phyloP scores from a whole-genome alignment of 805 yeast genomes.

The Ogataea haglerorum region DNA sequence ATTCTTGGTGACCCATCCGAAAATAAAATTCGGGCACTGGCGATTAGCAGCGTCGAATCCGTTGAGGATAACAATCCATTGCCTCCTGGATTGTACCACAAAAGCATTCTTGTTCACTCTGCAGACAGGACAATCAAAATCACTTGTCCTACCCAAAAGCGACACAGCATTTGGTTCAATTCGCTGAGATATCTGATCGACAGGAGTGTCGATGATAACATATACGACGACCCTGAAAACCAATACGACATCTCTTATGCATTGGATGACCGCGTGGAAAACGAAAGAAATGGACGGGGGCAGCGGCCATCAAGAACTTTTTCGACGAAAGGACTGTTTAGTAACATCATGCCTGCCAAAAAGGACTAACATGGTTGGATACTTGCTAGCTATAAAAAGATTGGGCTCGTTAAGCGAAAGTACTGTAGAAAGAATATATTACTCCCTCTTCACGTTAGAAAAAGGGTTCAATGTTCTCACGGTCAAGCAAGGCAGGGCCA shows the following conservation, averaged over 20 bases:
- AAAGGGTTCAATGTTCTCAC: constrained; percentile 92
- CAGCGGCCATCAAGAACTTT: constrained; percentile 18
- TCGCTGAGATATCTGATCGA: constrained; percentile 74
- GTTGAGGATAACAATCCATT: constrained; percentile 82
- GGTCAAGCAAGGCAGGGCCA: constrained; percentile 93
- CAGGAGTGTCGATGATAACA: constrained; percentile 57
- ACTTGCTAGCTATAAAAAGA: neutral
- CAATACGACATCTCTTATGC: constrained; percentile 29
- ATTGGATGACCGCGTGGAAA: constrained; percentile 26
- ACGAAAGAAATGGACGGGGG: constrained; percentile 31
- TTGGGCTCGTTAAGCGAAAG: constrained; percentile 18
- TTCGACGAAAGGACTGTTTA: constrained; percentile 17
- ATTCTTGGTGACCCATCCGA: constrained; percentile 63
- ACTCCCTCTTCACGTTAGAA: constrained; percentile 17
- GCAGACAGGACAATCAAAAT: constrained; percentile 60
- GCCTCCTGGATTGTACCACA: constrained; percentile 85
- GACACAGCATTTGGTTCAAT: constrained; percentile 90
- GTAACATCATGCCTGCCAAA: constrained; percentile 10
- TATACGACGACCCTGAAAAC: constrained; percentile 44
- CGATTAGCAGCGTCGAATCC: constrained; percentile 73
- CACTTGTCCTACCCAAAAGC: constrained; percentile 82
- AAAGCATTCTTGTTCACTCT: constrained; percentile 74
- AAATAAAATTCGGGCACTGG: constrained; percentile 71
- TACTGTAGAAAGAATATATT: constrained; percentile 8
- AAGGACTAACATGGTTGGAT: neutral